These are phyloP conservation scores for Petunia secreta DNA, from an alignment of 257 asterid genomes.

Conservation along the genomic window DNA sequence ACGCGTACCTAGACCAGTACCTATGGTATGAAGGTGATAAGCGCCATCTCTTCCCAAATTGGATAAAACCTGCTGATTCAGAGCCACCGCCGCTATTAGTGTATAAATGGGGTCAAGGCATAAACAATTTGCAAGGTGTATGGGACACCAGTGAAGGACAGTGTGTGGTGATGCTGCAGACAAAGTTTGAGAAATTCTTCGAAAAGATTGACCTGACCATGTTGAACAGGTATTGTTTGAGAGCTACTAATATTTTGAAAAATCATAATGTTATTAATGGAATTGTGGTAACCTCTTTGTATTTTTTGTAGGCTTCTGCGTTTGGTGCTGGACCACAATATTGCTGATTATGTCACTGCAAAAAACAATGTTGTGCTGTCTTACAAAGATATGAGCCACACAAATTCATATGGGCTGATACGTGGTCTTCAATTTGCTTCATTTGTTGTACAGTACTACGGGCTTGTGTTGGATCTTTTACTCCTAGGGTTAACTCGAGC, in stretches of 20 bases:
- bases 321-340: slow-evolving; percentile 94
- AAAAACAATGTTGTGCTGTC: slow-evolving; percentile 95
- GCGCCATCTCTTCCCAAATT: slow-evolving; percentile 94
- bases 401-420: slow-evolving; percentile 95
- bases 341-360: slow-evolving; percentile 98
- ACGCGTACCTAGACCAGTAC: slow-evolving; percentile 97
- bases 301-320: slow-evolving; percentile 70
- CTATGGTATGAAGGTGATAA: slow-evolving; percentile 99
- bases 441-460: slow-evolving; percentile 94
- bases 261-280: not conserved
- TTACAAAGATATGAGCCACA: slow-evolving; percentile 99
- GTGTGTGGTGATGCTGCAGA: slow-evolving; percentile 98
- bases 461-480: slow-evolving; percentile 94
- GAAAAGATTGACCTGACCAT: slow-evolving; percentile 96
- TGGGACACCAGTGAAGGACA: slow-evolving; percentile 99
- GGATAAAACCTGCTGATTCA: slow-evolving; percentile 99
- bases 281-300: not conserved
- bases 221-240: slow-evolving; percentile 68
- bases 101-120: slow-evolving; percentile 99
- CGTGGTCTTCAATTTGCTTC: slow-evolving; percentile 99
- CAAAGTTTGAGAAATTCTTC: slow-evolving; percentile 89
- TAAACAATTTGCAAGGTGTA: slow-evolving; percentile 83
- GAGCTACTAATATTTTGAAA: not conserved
- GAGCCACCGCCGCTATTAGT: slow-evolving; percentile 98
- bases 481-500: slow-evolving; percentile 98